These are phyloP conservation scores for Staphylotrichum longicolle DNA, from an alignment of 495 filamentous ascomycete genomes.

Conservation along the genomic window DNA sequence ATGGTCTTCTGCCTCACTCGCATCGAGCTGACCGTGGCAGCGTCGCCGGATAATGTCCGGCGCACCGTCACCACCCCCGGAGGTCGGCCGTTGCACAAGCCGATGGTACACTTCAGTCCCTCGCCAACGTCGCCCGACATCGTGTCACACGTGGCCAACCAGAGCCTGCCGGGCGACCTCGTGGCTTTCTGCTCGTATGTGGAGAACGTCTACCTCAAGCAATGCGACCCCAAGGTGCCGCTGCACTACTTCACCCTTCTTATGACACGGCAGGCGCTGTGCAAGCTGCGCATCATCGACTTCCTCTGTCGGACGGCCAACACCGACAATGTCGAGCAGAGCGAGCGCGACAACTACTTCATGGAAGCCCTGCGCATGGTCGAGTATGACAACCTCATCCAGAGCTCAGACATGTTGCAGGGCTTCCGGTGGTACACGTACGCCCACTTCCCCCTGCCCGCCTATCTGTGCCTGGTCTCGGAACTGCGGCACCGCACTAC, in stretches of 20 bases:
- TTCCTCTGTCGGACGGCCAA: constrained; percentile 32
- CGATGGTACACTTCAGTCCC: constrained; percentile 38
- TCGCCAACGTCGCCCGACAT: constrained; percentile 39
- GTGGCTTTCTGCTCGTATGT: constrained; percentile 54
- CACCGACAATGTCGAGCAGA: constrained; percentile 31
- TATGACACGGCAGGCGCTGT: constrained; percentile 49
- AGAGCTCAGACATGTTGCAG: constrained; percentile 43
- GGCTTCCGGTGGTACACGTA: constrained; percentile 54
- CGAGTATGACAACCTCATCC: constrained; percentile 53
- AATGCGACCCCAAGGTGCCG: constrained; percentile 61
- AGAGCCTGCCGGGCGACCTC: constrained; percentile 49
- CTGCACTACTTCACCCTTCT: constrained; percentile 54
- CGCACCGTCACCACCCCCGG: constrained; percentile 23
- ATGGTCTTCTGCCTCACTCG: constrained; percentile 51
- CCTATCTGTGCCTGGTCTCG: constrained; percentile 52
- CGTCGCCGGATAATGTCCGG: constrained; percentile 35
- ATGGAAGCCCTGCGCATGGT: constrained; percentile 50
- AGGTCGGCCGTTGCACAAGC: constrained; percentile 25
- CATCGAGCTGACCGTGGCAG: constrained; percentile 50
- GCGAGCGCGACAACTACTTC: constrained; percentile 47
- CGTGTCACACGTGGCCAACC: constrained; percentile 46
- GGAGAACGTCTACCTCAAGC: constrained; percentile 57
- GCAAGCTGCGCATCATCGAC: constrained; percentile 46
- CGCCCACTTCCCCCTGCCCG: constrained; percentile 53
- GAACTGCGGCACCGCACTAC: constrained; percentile 49